Base-by-base conservation (phyloP, 768 basidiomycete species). In the Collybia nuda region DNA sequence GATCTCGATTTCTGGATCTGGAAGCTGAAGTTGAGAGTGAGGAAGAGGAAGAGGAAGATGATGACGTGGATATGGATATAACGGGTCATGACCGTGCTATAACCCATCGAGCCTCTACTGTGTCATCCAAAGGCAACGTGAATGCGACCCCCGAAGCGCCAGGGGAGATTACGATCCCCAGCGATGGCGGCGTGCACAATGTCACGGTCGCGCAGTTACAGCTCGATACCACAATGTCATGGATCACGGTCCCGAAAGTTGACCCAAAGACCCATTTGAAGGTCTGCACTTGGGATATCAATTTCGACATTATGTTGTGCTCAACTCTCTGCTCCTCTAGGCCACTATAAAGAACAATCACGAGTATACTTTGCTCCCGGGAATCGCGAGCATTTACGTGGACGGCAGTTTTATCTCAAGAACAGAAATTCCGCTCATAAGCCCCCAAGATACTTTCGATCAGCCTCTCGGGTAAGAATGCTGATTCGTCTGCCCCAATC, bases 401-500 rank as follows among this genome's bases (percentile, higher is more conserved):
- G 78, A 84, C 58, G 79, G 79, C 26, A 76, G 75, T 49, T 83
- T 80, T 59, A 78, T 84, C 12, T 69, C 82, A 7, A 73, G 69
- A 51, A 75, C 78, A 0, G 48, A 64, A 4, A 64, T 84, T 5
- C 69, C 71, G 1, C 53, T 66, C 11, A 72, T 77, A 8, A 73
- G 71, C 39, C 72, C 74, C 6, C 63, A 71, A 35, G 76, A 78
- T 51, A 72, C 57, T 24, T 78, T 78, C 48, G 71, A 74, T 40
- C 77, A 73, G 60, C 66, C 74, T 6, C 68, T 78, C 17, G 76
- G 76, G 76, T 76, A 56, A 14, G 69, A 58, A 14, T 19, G 6
- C 18, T 24, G 2, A n/a, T 28, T 47, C 21, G 28, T 47, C 14
- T 47, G 17, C n/a, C 47, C 24, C 17, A 6, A 11, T 38, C 21